Conservation (phyloP, 495 filamentous ascomycete genomes). For the Pseudevernia furfuracea region DNA sequence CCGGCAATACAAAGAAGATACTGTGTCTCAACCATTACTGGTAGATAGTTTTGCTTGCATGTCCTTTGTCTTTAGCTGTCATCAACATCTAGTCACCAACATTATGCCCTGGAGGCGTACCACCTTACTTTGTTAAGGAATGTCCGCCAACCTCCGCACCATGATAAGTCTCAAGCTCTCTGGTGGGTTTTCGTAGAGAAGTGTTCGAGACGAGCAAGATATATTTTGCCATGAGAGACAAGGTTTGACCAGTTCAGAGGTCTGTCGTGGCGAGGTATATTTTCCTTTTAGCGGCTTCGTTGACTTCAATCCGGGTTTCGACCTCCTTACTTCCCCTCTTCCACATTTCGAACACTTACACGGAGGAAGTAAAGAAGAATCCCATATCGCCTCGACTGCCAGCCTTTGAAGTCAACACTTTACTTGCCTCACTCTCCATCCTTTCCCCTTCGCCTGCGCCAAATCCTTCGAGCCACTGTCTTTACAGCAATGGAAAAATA, state of each 20-base stretch:
- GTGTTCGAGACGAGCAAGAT: neutral
- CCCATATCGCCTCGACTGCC: neutral
- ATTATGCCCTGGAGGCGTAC: neutral
- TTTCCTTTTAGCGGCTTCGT: neutral
- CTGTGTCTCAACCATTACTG: neutral
- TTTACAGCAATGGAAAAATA: conserved; percentile 2
- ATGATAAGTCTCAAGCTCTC: neutral
- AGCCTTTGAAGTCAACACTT: neutral
- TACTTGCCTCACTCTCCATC: neutral
- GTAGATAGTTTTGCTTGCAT: neutral
- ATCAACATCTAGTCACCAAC: neutral
- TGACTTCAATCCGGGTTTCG: neutral
- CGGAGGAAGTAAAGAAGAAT: neutral
- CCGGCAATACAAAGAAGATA: neutral
- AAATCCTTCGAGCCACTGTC: neutral
- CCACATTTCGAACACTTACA: neutral
- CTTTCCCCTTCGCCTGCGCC: neutral
- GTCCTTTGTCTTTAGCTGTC: neutral
- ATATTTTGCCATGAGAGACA: neutral
- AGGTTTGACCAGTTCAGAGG: neutral
- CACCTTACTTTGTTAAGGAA: neutral
- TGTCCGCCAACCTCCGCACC: neutral
- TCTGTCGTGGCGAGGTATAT: neutral
- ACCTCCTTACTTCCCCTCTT: neutral
- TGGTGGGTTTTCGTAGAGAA: neutral